Evolutionary conservation across 1,284 basidiomycete species (phyloP).

Genomic region (Testicularia cyperi): DNA sequence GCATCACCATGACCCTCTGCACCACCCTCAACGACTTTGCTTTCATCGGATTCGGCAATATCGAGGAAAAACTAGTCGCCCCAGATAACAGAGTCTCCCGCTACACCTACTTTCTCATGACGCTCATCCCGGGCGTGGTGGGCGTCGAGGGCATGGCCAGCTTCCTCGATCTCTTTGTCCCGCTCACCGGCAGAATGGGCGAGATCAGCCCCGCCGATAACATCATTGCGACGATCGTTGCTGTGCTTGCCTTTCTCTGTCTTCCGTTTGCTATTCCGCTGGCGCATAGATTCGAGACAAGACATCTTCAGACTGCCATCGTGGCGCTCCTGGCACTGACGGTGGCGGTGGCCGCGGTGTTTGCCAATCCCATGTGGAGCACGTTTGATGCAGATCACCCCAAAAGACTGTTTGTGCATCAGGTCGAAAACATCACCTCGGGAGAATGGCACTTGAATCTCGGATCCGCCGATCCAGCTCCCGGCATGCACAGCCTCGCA

Average conservation of each 20-base stretch:
- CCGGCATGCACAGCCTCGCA: slow-evolving; percentile 71
- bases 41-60: slow-evolving; percentile 39
- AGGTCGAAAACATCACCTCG: slow-evolving; percentile 74
- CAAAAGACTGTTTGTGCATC: slow-evolving; percentile 80
- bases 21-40: slow-evolving; percentile 52
- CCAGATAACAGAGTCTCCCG: slow-evolving; percentile 48
- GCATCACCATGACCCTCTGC: slow-evolving; percentile 63
- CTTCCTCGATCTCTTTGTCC: slow-evolving; percentile 83
- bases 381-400: slow-evolving; percentile 85
- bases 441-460: slow-evolving; percentile 79
- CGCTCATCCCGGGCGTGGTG: slow-evolving; percentile 67
- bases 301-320: slow-evolving; percentile 62
- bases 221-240: slow-evolving; percentile 73
- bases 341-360: slow-evolving; percentile 65
- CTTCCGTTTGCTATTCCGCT: slow-evolving; percentile 69
- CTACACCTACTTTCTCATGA: slow-evolving; percentile 39
- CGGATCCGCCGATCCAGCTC: slow-evolving; percentile 79
- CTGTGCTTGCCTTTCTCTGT: slow-evolving; percentile 66
- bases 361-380: slow-evolving; percentile 65
- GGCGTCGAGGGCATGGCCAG: slow-evolving; percentile 72
- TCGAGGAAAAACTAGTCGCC: slow-evolving; percentile 39
- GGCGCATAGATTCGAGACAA: slow-evolving; percentile 69
- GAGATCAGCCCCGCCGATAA: slow-evolving; percentile 70
- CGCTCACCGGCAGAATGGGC: slow-evolving; percentile 69
- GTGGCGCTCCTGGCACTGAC: slow-evolving; percentile 65